phyloP scores from a whole-genome alignment of 208 protist species.

The Polymyxa betae region DNA sequence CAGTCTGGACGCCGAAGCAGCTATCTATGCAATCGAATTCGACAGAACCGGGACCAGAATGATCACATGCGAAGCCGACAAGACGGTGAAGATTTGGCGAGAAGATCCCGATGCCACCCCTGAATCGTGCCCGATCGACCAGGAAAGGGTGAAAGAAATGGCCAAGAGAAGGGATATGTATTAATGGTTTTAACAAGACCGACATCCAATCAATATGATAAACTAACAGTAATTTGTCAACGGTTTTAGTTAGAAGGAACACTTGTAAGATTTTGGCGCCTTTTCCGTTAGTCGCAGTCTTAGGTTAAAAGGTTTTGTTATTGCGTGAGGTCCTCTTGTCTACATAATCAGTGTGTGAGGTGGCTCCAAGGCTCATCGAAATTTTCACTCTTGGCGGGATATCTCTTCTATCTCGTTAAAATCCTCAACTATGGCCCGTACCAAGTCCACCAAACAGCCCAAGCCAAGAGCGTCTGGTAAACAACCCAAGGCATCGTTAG shows the following conservation, averaged over 20 bases:
- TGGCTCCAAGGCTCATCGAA: no score
- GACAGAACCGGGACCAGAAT: slow-evolving; percentile 95
- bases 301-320: no score
- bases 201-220: no score
- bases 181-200: no score
- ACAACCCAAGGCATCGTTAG: neutral
- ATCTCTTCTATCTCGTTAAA: no score
- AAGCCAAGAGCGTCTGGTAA: neutral
- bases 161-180: slow-evolving; percentile 16
- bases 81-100: slow-evolving; percentile 90
- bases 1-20: slow-evolving; percentile 84
- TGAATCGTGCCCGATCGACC: slow-evolving; percentile 67
- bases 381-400: no score
- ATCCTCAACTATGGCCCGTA: slow-evolving; percentile 25
- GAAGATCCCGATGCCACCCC: slow-evolving; percentile 67
- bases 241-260: no score
- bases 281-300: no score
- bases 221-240: no score
- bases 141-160: slow-evolving; percentile 49
- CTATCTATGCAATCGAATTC: slow-evolving; percentile 86
- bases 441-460: neutral
- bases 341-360: no score
- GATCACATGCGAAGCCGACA: slow-evolving; percentile 97
- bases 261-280: no score
- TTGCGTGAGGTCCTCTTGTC: no score